phyloP scores from a whole-genome alignment of 2,329 filamentous ascomycete species.

The Neonectria magnoliae region DNA sequence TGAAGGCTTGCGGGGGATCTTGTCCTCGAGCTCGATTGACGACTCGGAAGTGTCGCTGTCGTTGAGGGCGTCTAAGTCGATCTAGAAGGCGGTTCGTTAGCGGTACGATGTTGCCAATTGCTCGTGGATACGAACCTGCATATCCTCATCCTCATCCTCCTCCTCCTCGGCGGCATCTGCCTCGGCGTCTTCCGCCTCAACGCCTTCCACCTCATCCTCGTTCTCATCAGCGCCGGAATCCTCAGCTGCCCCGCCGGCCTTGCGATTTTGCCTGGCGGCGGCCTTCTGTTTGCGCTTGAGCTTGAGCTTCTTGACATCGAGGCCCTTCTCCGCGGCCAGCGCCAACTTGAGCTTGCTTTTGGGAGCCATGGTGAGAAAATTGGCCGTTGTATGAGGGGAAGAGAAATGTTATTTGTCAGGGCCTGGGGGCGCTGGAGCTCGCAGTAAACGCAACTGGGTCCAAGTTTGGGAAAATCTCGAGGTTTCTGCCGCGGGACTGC shows the following conservation, averaged over 20 bases:
- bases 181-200: conserved; percentile 46
- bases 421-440: conserved; percentile 8
- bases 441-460: conserved; percentile 27
- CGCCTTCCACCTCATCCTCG: conserved; percentile 48
- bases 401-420: conserved; percentile 24
- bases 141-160: conserved; percentile 49
- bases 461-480: conserved; percentile 44
- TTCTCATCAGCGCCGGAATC: conserved; percentile 48
- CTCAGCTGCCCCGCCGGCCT: conserved; percentile 38
- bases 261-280: conserved; percentile 52
- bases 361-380: conserved; percentile 48
- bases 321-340: conserved; percentile 64
- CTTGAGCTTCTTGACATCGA: conserved; percentile 63
- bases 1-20: conserved; percentile 62
- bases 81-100: conserved; percentile 43
- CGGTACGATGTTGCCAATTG: not conserved
- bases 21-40: conserved; percentile 80
- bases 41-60: conserved; percentile 74
- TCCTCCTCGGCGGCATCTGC: conserved; percentile 48
- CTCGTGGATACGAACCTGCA: conserved; percentile 37
- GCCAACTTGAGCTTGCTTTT: conserved; percentile 64
- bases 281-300: conserved; percentile 60
- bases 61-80: conserved; percentile 66
- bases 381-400: not conserved
- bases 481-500: conserved; percentile 42